Base-by-base conservation (phyloP, 768 basidiomycete genomes). In the Lactarius deliciosus region DNA sequence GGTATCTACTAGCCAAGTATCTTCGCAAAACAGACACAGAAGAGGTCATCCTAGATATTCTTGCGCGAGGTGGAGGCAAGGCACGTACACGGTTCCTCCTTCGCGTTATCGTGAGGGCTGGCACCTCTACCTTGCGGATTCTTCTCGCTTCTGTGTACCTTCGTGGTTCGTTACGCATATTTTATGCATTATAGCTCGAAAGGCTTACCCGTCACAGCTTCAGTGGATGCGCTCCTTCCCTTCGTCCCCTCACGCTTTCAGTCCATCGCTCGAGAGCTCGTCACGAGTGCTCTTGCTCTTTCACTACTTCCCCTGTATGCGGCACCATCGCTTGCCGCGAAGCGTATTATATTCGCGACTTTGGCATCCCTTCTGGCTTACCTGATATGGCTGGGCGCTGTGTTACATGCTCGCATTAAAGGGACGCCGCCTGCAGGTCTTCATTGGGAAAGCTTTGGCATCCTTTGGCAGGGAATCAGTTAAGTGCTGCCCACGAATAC, bases 1-100 rank as follows among this genome's bases (percentile, higher is more conserved):
- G 87, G 86, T 91, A 89, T 76, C 83, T 91, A 80, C 82, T 92
- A n/a, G 85, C 86, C 55, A 81, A 87, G 38, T 90, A 92, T 74
- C 79, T 89, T 55, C 83, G 85, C 70, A 83, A 84, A 74, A 80
- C 82, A 38, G 85, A 89, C 67, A 74, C 87, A 43, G 86, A 90
- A 74, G 89, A 90, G 67, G 79, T 91, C 50, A 73, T 91, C 60
- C 71, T 87, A 20, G 83, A 88, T 69, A 79, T 84, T 0, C 84
- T 90, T 73, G 84, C 86, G 20, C 80, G 81, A 63, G 82, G 77
- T 55, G 50, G 82, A 70, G 82, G 82, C n/a, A 83, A 81, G 72
- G 83, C 85, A 72, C 74, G 76, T 32, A 78, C 74, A 64, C 75
- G 87, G 58, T 69, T 74, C 47, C 64, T 79, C 41, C 75, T 89